Percentiles rank a stretch among this genome's conserved stretches.
Conservation (phyloP, 2,329 filamentous ascomycete genomes). For the Monosporascus sp. region DNA sequence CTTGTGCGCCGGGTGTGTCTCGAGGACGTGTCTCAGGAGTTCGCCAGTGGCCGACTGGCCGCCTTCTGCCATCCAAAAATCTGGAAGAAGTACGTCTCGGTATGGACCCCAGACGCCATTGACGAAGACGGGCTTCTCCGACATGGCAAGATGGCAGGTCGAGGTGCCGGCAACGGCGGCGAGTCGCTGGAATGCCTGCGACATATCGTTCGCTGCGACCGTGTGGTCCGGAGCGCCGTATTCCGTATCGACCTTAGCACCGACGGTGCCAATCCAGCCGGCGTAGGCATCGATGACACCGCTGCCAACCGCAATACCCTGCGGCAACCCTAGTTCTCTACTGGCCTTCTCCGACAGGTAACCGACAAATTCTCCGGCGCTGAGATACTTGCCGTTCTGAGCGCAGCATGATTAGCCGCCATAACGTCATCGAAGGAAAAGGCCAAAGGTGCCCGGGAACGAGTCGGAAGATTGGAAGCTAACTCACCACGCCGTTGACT, state of each 20-base stretch:
- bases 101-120: conserved; percentile 97
- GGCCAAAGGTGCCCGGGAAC: conserved; percentile 4
- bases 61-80: conserved; percentile 95
- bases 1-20: conserved; percentile 87
- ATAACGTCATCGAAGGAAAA: not conserved
- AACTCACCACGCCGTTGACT: conserved; percentile 86
- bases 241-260: conserved; percentile 79
- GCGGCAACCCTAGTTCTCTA: conserved; percentile 73
- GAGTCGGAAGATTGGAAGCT: conserved; percentile 23
- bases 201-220: conserved; percentile 74
- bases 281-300: conserved; percentile 98
- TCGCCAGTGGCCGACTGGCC: conserved; percentile 96
- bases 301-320: conserved; percentile 87
- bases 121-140: conserved; percentile 86
- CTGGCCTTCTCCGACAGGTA: conserved; percentile 79
- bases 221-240: conserved; percentile 61
- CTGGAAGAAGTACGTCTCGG: conserved; percentile 84
- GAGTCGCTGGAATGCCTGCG: conserved; percentile 86
- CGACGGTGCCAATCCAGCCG: conserved; percentile 98
- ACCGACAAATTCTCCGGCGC: conserved; percentile 87
- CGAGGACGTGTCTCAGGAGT: conserved; percentile 86
- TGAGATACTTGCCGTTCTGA: conserved; percentile 86
- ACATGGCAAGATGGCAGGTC: conserved; percentile 96
- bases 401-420: conserved; percentile 9
- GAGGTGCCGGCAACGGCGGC: conserved; percentile 95